Evolutionary conservation across 768 basidiomycete species (phyloP).

Genomic region (Paxillus ammoniavirescens): DNA sequence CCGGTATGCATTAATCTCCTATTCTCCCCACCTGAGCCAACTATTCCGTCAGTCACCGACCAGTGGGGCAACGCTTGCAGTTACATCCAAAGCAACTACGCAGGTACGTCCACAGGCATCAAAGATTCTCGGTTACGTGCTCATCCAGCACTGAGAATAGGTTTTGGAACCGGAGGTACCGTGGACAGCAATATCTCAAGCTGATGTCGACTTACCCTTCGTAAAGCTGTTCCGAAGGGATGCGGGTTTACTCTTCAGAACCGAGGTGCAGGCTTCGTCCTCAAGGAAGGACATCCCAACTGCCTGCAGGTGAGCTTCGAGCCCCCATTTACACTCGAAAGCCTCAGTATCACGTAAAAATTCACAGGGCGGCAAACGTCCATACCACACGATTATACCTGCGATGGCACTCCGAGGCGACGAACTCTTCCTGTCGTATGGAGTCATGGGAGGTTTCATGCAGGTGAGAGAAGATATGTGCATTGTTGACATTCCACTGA

Average conservation of each 20-base stretch:
- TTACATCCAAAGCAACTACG: conserved; percentile 86
- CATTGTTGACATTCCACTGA: background rate
- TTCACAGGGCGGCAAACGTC: conserved; percentile 75
- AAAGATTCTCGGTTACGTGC: background rate
- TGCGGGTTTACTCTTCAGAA: conserved; percentile 98
- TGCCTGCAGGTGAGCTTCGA: conserved; percentile 55
- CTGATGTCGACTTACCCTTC: conserved; percentile 5
- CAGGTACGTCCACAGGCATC: conserved; percentile 44
- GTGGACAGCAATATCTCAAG: background rate
- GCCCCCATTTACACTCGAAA: background rate
- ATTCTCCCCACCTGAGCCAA: background rate
- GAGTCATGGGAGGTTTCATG: conserved; percentile 93
- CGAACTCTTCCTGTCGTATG: conserved; percentile 86
- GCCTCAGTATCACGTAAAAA: background rate
- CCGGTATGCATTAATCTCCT: conserved; percentile 46
- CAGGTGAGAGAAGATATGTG: conserved; percentile 43
- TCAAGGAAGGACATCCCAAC: conserved; percentile 84
- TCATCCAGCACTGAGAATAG: conserved; percentile 32
- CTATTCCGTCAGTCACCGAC: conserved; percentile 59
- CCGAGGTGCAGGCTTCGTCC: conserved; percentile 80
- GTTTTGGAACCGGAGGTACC: conserved; percentile 86
- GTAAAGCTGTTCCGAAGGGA: conserved; percentile 80
- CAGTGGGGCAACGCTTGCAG: conserved; percentile 91
- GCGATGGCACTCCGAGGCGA: conserved; percentile 75
- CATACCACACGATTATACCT: conserved; percentile 94